Base-by-base conservation (phyloP, 2,329 filamentous ascomycete species). In the Fusarium torulosum region DNA sequence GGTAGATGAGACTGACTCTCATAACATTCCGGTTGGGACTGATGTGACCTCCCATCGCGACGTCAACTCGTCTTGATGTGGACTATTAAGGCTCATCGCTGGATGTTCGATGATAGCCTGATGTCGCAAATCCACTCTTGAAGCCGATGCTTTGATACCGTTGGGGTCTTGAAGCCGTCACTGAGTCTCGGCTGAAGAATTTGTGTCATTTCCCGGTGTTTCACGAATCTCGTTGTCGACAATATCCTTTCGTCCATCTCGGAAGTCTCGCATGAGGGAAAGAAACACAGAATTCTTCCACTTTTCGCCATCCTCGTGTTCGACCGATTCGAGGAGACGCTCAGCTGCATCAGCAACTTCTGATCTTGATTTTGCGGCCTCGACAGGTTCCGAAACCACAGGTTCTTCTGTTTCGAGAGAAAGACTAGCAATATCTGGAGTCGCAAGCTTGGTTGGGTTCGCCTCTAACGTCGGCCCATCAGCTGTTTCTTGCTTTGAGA, bases 211-310 rank as follows among this genome's bases (percentile, higher is more conserved):
- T 6, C 62, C 71, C 1, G 69, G 65, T 1, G 72, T 79, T 41
- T 77, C 75, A 7, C 75, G 74, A 25, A 83, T 79, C 69, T 81
- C 75, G 31, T 82, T 77, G 42, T 80, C 76, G 14, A 81, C 69
- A 46, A 83, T 81, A 20, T 82, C 80, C 64, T 83, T 83, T 21
- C 72, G 77, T 2, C 81, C 81, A 46, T 83, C 81, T 10, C 79
- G 75, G 44, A 83, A 82, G 54, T 83, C 81, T 19, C 79, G 78
- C 81, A 83, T 83, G 6, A 83, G 74, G 0, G 78, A 78, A 9
- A 83, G 72, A 41, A 83, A 83, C n/a, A 76, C 73, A 0, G 81
- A 83, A 43, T 83, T 81, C 64, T 81, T 80, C 81, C 81, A 83
- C 65, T 83, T 83, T 10, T 82, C 81, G 41, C 80, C 80, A 43